These are phyloP conservation scores for Zymoseptoria pseudotritici DNA, from an alignment of 2,329 filamentous ascomycete genomes.

Conservation along the genomic window DNA sequence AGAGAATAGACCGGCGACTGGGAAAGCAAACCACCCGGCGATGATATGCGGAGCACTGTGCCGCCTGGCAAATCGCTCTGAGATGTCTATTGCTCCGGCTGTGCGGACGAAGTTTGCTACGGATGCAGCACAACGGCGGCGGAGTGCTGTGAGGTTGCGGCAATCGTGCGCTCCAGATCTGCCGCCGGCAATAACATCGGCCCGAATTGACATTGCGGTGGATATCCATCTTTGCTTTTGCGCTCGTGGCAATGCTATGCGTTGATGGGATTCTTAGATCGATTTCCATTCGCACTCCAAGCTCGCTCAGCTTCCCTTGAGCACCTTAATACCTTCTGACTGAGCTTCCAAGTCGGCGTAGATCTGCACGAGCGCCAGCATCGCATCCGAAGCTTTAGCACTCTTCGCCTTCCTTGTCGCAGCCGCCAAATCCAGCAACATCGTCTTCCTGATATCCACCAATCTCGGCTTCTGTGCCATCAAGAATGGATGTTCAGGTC, in stretches of 20 bases:
- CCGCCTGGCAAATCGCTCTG: not conserved
- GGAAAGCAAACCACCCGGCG: not conserved
- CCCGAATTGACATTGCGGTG: not conserved
- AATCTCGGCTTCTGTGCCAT: conserved; percentile 50
- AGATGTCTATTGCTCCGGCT: not conserved
- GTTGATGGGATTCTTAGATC: not conserved
- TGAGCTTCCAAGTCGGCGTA: conserved; percentile 57
- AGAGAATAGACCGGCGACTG: not conserved
- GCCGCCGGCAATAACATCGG: no score
- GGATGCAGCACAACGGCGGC: no score
- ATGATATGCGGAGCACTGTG: not conserved
- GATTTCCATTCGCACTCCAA: not conserved
- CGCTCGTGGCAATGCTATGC: no score
- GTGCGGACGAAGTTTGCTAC: not conserved
- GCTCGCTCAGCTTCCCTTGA: conserved; percentile 35
- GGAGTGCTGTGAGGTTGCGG: no score
- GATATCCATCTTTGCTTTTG: not conserved
- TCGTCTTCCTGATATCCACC: conserved; percentile 51
- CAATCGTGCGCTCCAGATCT: no score
- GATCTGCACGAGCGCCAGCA: conserved; percentile 51
- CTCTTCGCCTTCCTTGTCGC: conserved; percentile 52
- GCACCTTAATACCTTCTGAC: conserved; percentile 50
- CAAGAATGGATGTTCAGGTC: conserved; percentile 56
- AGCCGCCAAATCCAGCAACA: conserved; percentile 58
- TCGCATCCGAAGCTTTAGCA: conserved; percentile 33